Conservation (phyloP, 441 rosid genomes). For the Aleurites moluccanus region DNA sequence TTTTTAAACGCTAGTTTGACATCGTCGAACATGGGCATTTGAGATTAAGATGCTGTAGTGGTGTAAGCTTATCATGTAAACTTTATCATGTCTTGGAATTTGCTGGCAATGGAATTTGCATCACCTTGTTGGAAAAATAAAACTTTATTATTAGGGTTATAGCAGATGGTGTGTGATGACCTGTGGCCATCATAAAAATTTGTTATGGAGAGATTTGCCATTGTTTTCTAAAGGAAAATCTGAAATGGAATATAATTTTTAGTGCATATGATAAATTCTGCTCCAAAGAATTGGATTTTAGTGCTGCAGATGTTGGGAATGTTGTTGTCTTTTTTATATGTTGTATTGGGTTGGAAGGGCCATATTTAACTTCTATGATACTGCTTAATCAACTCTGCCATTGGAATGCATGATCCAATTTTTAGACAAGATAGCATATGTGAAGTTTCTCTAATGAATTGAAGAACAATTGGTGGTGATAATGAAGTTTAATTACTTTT, state of each 20-base stretch:
- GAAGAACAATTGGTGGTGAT: background rate
- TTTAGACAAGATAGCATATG: background rate
- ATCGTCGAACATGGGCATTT: background rate
- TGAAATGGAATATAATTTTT: background rate
- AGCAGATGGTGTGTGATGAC: background rate
- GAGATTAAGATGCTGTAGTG: conserved; percentile 1
- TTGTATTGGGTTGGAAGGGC: background rate
- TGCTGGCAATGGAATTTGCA: conserved; percentile 4
- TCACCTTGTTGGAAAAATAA: background rate
- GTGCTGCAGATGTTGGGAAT: background rate
- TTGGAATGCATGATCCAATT: too few relatives aligned
- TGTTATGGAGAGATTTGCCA: background rate
- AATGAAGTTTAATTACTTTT: too few relatives aligned
- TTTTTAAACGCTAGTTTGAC: background rate
- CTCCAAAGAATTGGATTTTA: background rate
- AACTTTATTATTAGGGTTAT: background rate
- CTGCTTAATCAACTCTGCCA: background rate
- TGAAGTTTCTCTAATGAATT: background rate
- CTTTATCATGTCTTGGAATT: background rate
- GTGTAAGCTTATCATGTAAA: background rate
- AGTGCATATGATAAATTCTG: background rate
- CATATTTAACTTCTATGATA: background rate
- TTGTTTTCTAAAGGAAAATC: background rate
- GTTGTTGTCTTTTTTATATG: background rate
- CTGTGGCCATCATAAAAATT: background rate